Base-by-base conservation (phyloP, 2,329 filamentous ascomycete species). In the Exophiala sp. region DNA sequence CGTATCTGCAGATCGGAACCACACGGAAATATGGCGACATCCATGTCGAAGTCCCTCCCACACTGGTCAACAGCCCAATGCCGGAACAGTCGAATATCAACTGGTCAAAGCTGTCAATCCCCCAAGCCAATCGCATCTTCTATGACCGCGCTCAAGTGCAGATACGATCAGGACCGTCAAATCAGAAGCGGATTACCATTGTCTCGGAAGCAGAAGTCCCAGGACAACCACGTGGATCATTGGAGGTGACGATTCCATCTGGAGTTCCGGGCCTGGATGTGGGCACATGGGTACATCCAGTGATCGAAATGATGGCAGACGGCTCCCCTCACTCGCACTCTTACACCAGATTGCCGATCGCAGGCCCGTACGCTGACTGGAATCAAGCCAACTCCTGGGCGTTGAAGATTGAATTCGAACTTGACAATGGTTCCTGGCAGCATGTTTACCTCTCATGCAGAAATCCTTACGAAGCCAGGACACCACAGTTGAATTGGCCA, bases 221-320 rank as follows among this genome's bases (percentile, higher is more conserved):
- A 35, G 9, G 8, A 35, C 9, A 9, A 35, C 2, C 33, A 35
- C 33, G 33, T 9, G 33, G 33, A 35, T 35, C 33, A 9, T 35
- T 35, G 9, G 33, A 35, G 33, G 9, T n/a, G 8, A 35, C 33
- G 9, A n/a, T 35, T n/a, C 33, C 33, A 35, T 9, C 33, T 35
- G 33, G n/a, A 35, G 9, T 35, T n/a, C 8, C 2, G 33, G 16
- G 16, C 16, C 33, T 46, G 8, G 21, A 20, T 34, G 9, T 46
- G 20, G 43, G 43, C 5, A 46, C 20, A 12, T 46, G 43, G 43
- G 43, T 46, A n/a, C 34, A 29, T 20, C 43, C 43, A n/a, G 43
- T 46, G 21, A 46, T 46, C 11, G 43, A 46, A 9, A 34, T 46
- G 20, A 46, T 11, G 16, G 29, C 20, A 32, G 14, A 46, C 34